Conservation (phyloP, 352 stramenopile species). For the Elongisporangium undulatum region DNA sequence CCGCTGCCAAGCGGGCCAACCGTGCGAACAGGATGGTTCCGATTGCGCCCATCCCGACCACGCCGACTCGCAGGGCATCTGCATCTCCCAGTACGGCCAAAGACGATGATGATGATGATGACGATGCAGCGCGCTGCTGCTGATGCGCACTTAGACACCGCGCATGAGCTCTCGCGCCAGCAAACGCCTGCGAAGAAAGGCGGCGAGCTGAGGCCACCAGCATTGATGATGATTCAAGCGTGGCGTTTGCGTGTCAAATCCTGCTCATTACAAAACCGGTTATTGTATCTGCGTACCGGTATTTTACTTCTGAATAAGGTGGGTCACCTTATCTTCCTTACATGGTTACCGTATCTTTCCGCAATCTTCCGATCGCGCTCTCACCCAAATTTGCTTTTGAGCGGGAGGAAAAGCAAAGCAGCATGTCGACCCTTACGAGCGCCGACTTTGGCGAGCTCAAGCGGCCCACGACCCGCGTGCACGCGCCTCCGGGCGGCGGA, state of each 20-base stretch:
- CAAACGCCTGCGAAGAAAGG: background rate
- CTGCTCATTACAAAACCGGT: too few species aligned
- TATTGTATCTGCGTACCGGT: background rate
- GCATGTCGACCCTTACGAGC: conserved; percentile 83
- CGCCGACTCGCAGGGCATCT: conserved; percentile 30
- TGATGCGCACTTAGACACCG: background rate
- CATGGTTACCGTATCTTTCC: background rate
- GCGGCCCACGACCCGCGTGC: conserved; percentile 76
- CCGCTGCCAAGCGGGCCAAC: conserved; percentile 23
- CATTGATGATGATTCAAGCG: too few species aligned
- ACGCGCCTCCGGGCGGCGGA: conserved; percentile 72
- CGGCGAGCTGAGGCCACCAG: background rate
- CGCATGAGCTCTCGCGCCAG: background rate
- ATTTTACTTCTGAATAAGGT: background rate
- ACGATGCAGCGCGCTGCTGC: too few species aligned
- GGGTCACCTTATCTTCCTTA: background rate
- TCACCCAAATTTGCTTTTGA: background rate
- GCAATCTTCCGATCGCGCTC: background rate
- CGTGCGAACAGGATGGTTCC: conserved; percentile 71
- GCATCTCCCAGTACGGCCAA: background rate
- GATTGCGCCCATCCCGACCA: conserved; percentile 68
- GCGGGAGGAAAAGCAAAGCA: conserved; percentile 5
- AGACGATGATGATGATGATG: background rate
- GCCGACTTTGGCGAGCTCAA: conserved; percentile 81
- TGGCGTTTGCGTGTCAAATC: background rate